Evolutionary conservation across 768 basidiomycete genomes (phyloP).

Genomic region (Pisolithus marmoratus): DNA sequence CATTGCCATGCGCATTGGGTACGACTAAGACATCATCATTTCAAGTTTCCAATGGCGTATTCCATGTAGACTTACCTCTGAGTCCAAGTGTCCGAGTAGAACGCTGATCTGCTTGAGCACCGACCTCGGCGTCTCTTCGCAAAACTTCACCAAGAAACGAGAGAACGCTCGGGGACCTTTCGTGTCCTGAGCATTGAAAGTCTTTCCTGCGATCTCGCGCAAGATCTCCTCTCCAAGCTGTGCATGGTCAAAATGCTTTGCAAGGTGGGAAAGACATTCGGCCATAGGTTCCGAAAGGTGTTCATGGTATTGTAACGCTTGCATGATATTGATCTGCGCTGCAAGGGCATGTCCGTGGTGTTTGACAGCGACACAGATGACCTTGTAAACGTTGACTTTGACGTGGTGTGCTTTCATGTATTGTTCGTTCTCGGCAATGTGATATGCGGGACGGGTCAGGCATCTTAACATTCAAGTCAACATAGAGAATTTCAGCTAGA

Average conservation of each 20-base stretch:
- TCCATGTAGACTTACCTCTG: conserved; percentile 56
- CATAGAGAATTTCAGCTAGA: neutral
- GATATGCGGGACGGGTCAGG: conserved; percentile 82
- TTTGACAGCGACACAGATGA: conserved; percentile 89
- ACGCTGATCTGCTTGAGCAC: conserved; percentile 89
- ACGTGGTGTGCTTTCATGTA: conserved; percentile 81
- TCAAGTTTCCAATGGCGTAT: neutral
- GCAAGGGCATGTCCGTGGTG: conserved; percentile 79
- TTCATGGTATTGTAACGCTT: conserved; percentile 88
- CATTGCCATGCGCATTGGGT: conserved; percentile 93
- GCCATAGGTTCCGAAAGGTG: conserved; percentile 94
- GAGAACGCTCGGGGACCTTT: conserved; percentile 87
- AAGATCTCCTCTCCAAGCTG: conserved; percentile 91
- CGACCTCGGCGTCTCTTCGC: conserved; percentile 72
- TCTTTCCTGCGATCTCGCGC: conserved; percentile 76
- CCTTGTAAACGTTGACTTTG: conserved; percentile 73
- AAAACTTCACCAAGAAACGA: conserved; percentile 73
- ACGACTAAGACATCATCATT: conserved; percentile 49
- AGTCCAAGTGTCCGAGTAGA: conserved; percentile 81
- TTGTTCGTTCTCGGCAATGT: conserved; percentile 76
- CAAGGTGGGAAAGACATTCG: conserved; percentile 73
- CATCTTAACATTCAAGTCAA: conserved; percentile 46
- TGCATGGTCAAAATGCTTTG: conserved; percentile 81
- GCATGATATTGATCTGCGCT: conserved; percentile 87
- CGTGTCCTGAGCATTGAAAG: conserved; percentile 74